phyloP scores from a whole-genome alignment of 1,139 yeast genomes.

The Diutina pseudorugosa region DNA sequence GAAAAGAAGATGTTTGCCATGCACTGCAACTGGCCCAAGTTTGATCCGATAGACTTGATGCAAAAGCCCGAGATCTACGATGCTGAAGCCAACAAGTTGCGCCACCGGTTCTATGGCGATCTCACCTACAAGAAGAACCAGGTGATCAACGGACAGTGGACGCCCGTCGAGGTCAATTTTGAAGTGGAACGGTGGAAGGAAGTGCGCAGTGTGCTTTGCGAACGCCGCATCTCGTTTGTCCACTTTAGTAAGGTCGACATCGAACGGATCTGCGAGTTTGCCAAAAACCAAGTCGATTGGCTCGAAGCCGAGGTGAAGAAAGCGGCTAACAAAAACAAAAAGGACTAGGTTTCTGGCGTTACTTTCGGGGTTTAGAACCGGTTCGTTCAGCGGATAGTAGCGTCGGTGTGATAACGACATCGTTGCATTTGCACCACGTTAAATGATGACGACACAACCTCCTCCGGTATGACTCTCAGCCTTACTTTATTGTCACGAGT shows the following conservation, averaged over 20 bases:
- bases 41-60: not conserved
- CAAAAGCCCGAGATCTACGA: slow-evolving; percentile 1
- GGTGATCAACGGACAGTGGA: not conserved
- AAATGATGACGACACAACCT: no score
- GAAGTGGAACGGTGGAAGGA: slow-evolving; percentile 3
- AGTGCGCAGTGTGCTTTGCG: not conserved
- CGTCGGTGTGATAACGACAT: no score
- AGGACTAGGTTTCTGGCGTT: no score
- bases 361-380: no score
- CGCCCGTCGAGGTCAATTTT: not conserved
- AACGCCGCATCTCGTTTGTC: not conserved
- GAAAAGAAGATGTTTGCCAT: slow-evolving; percentile 1
- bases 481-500: no score
- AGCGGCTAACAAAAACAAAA: not conserved
- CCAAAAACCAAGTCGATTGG: slow-evolving; percentile 1
- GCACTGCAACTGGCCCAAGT: slow-evolving; percentile 4
- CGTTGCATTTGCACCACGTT: no score
- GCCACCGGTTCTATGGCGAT: not conserved
- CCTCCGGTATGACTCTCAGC: no score
- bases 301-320: not conserved
- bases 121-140: not conserved
- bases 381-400: no score
- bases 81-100: not conserved
- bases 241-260: not conserved
- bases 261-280: not conserved